A percentile compares a stretch with the other conserved stretches of the same genome.
Conservation (phyloP, 208 protist genomes). For the Leishmania gerbilli region DNA sequence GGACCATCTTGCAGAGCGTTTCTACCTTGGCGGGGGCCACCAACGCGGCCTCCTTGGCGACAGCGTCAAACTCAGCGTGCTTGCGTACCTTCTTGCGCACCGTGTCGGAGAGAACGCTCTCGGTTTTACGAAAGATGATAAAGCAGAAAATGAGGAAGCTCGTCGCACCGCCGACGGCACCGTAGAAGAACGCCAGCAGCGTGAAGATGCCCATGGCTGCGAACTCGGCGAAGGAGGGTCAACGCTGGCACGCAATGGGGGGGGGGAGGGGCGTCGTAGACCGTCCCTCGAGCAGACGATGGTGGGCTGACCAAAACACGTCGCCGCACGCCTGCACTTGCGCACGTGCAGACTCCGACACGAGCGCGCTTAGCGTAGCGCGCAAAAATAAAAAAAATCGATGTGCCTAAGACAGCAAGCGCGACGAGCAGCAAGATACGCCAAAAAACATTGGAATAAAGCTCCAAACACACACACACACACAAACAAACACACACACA, state of each 20-base stretch:
- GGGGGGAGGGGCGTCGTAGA: not conserved
- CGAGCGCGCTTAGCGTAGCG: not conserved
- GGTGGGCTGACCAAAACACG: not conserved
- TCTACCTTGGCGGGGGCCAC: slow-evolving; percentile 60
- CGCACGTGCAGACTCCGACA: not conserved
- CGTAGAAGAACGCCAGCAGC: slow-evolving; percentile 51
- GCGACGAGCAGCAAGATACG: not conserved
- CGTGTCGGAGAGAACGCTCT: slow-evolving; percentile 26
- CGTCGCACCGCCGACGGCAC: slow-evolving; percentile 43
- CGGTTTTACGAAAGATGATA: slow-evolving; percentile 49
- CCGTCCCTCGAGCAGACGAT: not conserved
- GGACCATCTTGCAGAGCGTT: slow-evolving; percentile 62
- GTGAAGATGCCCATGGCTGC: slow-evolving; percentile 14
- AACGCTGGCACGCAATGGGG: not conserved
- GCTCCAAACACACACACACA: no score
- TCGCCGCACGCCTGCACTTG: not conserved
- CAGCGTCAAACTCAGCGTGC: slow-evolving; percentile 39
- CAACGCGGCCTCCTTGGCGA: slow-evolving; percentile 39
- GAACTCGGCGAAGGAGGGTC: not conserved
- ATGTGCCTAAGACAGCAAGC: not conserved
- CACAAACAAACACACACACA: no score
- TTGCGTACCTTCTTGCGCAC: slow-evolving; percentile 56
- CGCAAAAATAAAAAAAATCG: not conserved
- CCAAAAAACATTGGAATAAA: not conserved
- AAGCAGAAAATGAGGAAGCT: slow-evolving; percentile 50